These are phyloP conservation scores for Nitzschia inconspicua DNA, from an alignment of 108 stramenopile genomes.

Conservation along the genomic window DNA sequence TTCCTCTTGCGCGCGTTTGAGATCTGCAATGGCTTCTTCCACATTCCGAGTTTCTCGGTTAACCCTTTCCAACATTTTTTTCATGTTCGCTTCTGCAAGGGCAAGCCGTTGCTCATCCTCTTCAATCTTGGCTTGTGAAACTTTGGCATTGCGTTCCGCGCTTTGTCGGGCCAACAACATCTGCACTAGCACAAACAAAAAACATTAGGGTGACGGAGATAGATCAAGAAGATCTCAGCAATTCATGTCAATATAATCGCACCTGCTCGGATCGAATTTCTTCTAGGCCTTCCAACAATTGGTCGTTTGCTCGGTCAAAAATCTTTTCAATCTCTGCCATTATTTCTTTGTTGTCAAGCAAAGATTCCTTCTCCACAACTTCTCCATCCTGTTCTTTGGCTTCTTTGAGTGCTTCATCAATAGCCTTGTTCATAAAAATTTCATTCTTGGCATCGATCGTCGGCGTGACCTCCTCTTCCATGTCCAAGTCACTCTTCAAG, in stretches of 20 bases:
- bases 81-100: slow-evolving; percentile 44
- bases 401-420: slow-evolving; percentile 44
- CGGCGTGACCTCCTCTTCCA: not conserved
- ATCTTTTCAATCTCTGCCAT: slow-evolving; percentile 61
- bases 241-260: slow-evolving; percentile 2
- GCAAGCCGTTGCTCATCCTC: slow-evolving; percentile 37
- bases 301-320: slow-evolving; percentile 47
- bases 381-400: slow-evolving; percentile 16
- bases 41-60: slow-evolving; percentile 44
- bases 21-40: slow-evolving; percentile 43
- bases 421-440: slow-evolving; percentile 53
- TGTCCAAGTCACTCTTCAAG: slow-evolving; percentile 11
- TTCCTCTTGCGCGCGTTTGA: slow-evolving; percentile 38
- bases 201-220: not conserved
- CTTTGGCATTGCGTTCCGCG: slow-evolving; percentile 24
- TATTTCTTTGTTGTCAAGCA: slow-evolving; percentile 51
- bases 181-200: slow-evolving; percentile 9
- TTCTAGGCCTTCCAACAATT: slow-evolving; percentile 43
- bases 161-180: slow-evolving; percentile 31
- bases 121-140: slow-evolving; percentile 4
- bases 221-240: not conserved
- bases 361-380: slow-evolving; percentile 19
- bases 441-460: slow-evolving; percentile 21
- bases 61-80: slow-evolving; percentile 39
- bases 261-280: slow-evolving; percentile 60